Conservation (phyloP, 1,284 basidiomycete genomes). For the Pascua guehoae region DNA sequence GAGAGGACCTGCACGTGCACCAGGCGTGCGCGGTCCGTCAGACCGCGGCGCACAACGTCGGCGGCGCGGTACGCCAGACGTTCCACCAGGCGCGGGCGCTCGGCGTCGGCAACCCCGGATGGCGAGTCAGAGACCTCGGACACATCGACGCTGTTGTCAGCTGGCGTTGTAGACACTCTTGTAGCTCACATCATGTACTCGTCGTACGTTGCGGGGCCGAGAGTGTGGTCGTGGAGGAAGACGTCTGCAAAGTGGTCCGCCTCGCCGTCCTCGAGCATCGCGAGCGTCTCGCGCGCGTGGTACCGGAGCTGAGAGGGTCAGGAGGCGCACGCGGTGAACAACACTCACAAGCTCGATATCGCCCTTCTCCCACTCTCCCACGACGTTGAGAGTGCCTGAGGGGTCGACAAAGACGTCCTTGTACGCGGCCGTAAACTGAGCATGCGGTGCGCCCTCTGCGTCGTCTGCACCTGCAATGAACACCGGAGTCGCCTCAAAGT, state of each 20-base stretch:
- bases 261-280: slow-evolving; percentile 54
- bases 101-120: slow-evolving; percentile 35
- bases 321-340: background rate
- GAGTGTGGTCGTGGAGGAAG: slow-evolving; percentile 45
- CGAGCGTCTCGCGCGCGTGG: slow-evolving; percentile 69
- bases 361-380: slow-evolving; percentile 67
- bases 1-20: slow-evolving; percentile 56
- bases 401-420: slow-evolving; percentile 70
- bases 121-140: slow-evolving; percentile 27
- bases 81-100: slow-evolving; percentile 60
- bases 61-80: slow-evolving; percentile 60
- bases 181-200: slow-evolving; percentile 67
- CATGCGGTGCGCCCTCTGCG: slow-evolving; percentile 36
- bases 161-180: slow-evolving; percentile 46
- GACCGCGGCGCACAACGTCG: slow-evolving; percentile 60
- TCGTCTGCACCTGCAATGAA: slow-evolving; percentile 56
- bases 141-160: slow-evolving; percentile 59
- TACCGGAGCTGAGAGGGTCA: slow-evolving; percentile 59
- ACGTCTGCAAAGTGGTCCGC: slow-evolving; percentile 46
- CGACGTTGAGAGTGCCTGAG: slow-evolving; percentile 71
- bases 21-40: slow-evolving; percentile 64
- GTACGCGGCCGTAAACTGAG: slow-evolving; percentile 41
- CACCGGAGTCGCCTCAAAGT: slow-evolving; percentile 61
- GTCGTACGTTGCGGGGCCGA: slow-evolving; percentile 64
- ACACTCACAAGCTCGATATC: slow-evolving; percentile 50